Percentiles rank a stretch among this genome's conserved stretches.
These are phyloP conservation scores for Phytophthora cactorum DNA, from an alignment of 352 stramenopile genomes.

Conservation along the genomic window DNA sequence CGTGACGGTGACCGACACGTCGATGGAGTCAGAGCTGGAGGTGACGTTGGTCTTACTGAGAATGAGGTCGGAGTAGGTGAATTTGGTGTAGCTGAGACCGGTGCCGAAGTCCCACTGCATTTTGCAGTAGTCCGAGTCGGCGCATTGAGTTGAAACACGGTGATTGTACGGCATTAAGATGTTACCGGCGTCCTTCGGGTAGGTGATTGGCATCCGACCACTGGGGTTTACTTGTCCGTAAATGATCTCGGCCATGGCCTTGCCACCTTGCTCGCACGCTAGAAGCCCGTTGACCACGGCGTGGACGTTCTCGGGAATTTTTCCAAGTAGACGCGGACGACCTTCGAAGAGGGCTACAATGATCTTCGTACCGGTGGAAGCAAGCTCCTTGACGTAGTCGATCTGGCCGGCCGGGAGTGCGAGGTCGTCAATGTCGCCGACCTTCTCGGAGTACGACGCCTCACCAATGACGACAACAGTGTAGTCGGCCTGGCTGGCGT, in stretches of 20 bases:
- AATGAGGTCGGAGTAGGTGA: constrained; percentile 50
- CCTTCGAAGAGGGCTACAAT: constrained; percentile 78
- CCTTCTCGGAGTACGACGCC: constrained; percentile 76
- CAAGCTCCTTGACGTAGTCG: constrained; percentile 74
- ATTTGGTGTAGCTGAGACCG: constrained; percentile 72
- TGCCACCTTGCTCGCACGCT: constrained; percentile 68
- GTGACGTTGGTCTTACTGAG: constrained; percentile 70
- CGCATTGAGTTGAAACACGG: constrained; percentile 48
- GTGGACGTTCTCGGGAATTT: constrained; percentile 51
- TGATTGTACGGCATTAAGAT: constrained; percentile 80
- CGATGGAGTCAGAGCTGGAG: constrained; percentile 32
- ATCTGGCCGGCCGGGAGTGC: constrained; percentile 65
- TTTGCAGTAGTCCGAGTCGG: constrained; percentile 41
- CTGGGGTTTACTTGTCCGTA: constrained; percentile 81
- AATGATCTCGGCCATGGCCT: constrained; percentile 83
- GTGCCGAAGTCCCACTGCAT: constrained; percentile 70
- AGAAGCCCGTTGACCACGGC: constrained; percentile 77
- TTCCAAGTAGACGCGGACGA: constrained; percentile 68
- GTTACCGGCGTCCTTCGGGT: constrained; percentile 60
- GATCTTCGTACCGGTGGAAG: constrained; percentile 66
- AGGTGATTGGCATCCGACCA: constrained; percentile 81
- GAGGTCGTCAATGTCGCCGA: constrained; percentile 79
- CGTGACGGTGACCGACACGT: constrained; percentile 59
- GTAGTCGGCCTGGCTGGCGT: constrained; percentile 49
- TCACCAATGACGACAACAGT: constrained; percentile 81